Percentiles rank a stretch among this genome's conserved stretches.
These are phyloP conservation scores for Talaromyces trachyspermus DNA, from an alignment of 495 filamentous ascomycete genomes.

Conservation along the genomic window DNA sequence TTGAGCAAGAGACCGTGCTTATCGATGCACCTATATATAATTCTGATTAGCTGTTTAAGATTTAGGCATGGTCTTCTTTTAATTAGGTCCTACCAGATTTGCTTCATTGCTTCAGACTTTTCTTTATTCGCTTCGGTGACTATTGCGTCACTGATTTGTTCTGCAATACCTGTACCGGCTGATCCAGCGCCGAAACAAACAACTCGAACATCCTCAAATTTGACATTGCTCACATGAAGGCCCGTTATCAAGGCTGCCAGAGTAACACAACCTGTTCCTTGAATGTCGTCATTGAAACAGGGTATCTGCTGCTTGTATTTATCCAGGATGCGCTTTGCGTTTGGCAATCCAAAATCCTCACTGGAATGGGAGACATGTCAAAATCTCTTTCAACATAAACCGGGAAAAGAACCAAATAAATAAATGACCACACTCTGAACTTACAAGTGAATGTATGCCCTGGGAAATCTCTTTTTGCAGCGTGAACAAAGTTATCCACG, in stretches of 20 bases:
- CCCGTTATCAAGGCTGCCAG: slow-evolving; percentile 72
- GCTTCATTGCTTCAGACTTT: slow-evolving; percentile 67
- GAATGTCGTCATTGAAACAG: slow-evolving; percentile 90
- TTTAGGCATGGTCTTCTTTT: too few relatives aligned
- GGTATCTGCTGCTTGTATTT: slow-evolving; percentile 62
- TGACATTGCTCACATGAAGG: slow-evolving; percentile 60
- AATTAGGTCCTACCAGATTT: slow-evolving; percentile 67
- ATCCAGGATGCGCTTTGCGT: slow-evolving; percentile 63
- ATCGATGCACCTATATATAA: slow-evolving; percentile 62
- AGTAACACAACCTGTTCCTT: slow-evolving; percentile 84
- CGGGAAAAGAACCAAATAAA: slow-evolving; percentile 6
- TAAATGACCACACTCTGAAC: too few relatives aligned
- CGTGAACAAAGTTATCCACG: slow-evolving; percentile 64
- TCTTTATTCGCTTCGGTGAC: slow-evolving; percentile 56
- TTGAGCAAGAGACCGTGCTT: slow-evolving; percentile 70
- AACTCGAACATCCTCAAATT: slow-evolving; percentile 59
- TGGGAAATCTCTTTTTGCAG: slow-evolving; percentile 64
- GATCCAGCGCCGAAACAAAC: slow-evolving; percentile 79
- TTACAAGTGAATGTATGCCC: slow-evolving; percentile 77
- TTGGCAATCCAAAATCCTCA: slow-evolving; percentile 53
- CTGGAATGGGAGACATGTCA: slow-evolving; percentile 17
- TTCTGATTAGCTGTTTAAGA: not conserved
- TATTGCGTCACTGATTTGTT: slow-evolving; percentile 75
- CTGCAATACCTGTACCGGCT: slow-evolving; percentile 79
- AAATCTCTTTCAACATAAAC: not conserved